These are phyloP conservation scores for Spinacia oleracea DNA, from an alignment of 179 eudicot genomes.

Conservation along the genomic window DNA sequence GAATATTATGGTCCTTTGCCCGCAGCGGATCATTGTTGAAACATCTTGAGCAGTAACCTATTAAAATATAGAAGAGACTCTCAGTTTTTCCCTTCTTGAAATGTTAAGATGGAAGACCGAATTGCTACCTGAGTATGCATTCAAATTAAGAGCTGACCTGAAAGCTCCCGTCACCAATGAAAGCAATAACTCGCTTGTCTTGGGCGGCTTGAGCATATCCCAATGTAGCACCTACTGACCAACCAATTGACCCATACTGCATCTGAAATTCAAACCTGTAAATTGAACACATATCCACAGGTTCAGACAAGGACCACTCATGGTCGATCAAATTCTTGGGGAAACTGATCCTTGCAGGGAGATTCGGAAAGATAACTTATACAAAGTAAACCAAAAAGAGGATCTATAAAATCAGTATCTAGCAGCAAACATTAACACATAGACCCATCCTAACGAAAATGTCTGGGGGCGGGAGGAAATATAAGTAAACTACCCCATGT, in stretches of 20 bases:
- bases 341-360: not conserved
- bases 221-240: conserved; percentile 85
- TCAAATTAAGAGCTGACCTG: conserved; percentile 45
- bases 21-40: conserved; percentile 79
- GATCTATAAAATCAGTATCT: not conserved
- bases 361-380: not conserved
- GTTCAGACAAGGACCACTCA: not conserved
- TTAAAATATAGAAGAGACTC: not conserved
- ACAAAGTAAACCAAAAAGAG: not conserved
- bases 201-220: conserved; percentile 88
- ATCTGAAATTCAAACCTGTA: conserved; percentile 78
- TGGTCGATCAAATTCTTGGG: not conserved
- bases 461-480: too few species aligned
- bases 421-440: not conserved
- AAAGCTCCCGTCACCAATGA: conserved; percentile 86
- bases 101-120: not conserved
- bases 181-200: conserved; percentile 70
- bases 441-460: too few species aligned
- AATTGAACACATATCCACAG: not conserved
- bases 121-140: not conserved
- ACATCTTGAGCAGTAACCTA: conserved; percentile 91
- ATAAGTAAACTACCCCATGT: too few species aligned
- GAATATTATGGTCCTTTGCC: conserved; percentile 72
- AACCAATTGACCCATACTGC: conserved; percentile 91
- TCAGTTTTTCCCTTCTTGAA: not conserved